These are phyloP conservation scores for Eutrema japonicum DNA, from an alignment of 345 rosid genomes.

Conservation along the genomic window DNA sequence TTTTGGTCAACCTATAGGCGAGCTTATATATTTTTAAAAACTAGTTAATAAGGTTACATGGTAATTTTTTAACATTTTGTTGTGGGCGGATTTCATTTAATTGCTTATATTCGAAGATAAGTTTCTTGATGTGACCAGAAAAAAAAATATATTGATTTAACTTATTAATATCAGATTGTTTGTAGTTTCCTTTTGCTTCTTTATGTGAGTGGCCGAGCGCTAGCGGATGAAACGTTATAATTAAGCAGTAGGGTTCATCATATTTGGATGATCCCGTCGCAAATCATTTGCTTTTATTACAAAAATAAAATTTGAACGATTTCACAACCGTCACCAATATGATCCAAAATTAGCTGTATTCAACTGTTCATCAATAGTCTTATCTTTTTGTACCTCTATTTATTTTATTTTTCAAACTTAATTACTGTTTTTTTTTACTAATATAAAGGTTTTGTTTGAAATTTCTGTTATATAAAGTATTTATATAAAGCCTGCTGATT, in stretches of 20 bases:
- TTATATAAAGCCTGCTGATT: not conserved
- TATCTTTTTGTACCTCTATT: too few relatives aligned
- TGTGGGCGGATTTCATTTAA: not conserved
- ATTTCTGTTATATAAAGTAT: too few relatives aligned
- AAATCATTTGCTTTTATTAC: constrained; percentile 10
- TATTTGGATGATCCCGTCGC: not conserved
- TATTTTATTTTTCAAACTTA: not conserved
- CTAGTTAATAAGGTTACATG: too few relatives aligned
- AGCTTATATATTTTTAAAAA: too few relatives aligned
- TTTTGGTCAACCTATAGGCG: too few relatives aligned
- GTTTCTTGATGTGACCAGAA: not conserved
- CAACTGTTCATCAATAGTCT: too few relatives aligned
- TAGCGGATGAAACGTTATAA: constrained; percentile 20
- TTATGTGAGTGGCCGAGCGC: constrained; percentile 31
- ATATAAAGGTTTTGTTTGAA: too few relatives aligned
- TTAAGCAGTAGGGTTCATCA: constrained; percentile 21
- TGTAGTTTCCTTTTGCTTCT: constrained; percentile 23
- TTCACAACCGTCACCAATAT: not conserved
- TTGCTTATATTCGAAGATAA: constrained; percentile 9
- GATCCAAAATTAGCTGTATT: too few relatives aligned
- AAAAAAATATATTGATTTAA: not conserved
- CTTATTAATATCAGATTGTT: not conserved
- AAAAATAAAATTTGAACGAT: not conserved
- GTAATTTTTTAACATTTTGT: not conserved
- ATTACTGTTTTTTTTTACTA: not conserved